A percentile compares a stretch with the other conserved stretches of the same genome.
These are phyloP conservation scores for Chalaropsis thielavioides DNA, from an alignment of 2,329 filamentous ascomycete genomes.

Conservation along the genomic window DNA sequence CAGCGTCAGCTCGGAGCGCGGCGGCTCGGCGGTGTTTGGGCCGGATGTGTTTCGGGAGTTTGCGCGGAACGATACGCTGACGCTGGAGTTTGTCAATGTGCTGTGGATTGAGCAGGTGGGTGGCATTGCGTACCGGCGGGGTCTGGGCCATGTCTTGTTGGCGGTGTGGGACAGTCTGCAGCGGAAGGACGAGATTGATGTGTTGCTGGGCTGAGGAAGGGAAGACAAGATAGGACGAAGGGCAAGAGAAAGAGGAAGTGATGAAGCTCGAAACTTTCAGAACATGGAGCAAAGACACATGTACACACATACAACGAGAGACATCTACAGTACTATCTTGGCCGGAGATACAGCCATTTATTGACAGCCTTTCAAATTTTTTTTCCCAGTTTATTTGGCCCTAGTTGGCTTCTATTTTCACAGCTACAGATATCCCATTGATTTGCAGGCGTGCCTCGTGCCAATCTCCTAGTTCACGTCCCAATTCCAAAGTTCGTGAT, in stretches of 20 bases:
- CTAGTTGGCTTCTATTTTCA: not conserved
- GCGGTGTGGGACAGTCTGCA: slow-evolving; percentile 30
- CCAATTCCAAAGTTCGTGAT: too few species aligned
- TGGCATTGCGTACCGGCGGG: slow-evolving; percentile 29
- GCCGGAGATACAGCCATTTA: not conserved
- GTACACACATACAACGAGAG: not conserved
- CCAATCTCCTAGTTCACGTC: too few species aligned
- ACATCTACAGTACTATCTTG: not conserved
- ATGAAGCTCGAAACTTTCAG: too few species aligned
- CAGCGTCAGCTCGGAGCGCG: slow-evolving; percentile 29
- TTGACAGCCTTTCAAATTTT: not conserved
- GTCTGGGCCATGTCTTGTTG: slow-evolving; percentile 30
- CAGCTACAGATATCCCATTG: too few species aligned
- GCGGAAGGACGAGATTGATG: slow-evolving; percentile 27
- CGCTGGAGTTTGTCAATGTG: slow-evolving; percentile 33
- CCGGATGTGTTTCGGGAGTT: slow-evolving; percentile 29
- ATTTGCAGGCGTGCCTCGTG: too few species aligned
- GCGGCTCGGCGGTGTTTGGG: slow-evolving; percentile 29
- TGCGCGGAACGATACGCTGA: slow-evolving; percentile 27
- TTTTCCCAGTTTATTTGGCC: not conserved
- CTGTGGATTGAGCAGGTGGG: slow-evolving; percentile 34
- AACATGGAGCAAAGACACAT: not conserved
- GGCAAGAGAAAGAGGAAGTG: not conserved
- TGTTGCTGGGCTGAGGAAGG: slow-evolving; percentile 28
- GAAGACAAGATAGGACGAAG: too few species aligned